Evolutionary conservation across 768 basidiomycete genomes (phyloP).

Genomic region (Podaxis mareebaensis): DNA sequence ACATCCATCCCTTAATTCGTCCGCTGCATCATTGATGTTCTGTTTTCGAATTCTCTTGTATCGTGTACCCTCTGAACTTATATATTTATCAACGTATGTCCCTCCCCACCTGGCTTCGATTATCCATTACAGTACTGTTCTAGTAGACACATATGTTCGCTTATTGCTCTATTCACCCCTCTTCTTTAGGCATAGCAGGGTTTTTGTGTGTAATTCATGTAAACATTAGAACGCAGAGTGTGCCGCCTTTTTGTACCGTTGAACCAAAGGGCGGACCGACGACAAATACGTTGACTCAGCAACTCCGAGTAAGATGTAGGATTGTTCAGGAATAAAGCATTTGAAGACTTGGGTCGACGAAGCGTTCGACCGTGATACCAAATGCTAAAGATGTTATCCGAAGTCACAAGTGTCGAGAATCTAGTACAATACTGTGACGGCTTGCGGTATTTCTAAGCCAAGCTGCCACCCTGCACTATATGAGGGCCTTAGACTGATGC

Average conservation of each 20-base stretch:
- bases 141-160: conserved; percentile 12
- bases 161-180: conserved; percentile 6
- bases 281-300: not conserved
- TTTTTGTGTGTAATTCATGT: conserved; percentile 15
- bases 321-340: conserved; percentile 22
- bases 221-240: conserved; percentile 68
- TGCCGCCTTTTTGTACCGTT: conserved; percentile 60
- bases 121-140: conserved; percentile 12
- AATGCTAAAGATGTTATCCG: conserved; percentile 84
- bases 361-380: conserved; percentile 83
- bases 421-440: conserved; percentile 74
- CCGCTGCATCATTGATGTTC: conserved; percentile 10
- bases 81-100: conserved; percentile 1
- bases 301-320: not conserved
- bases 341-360: conserved; percentile 76
- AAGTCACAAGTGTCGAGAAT: conserved; percentile 58
- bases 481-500: conserved; percentile 52
- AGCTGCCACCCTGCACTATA: conserved; percentile 72
- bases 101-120: not conserved
- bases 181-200: conserved; percentile 3
- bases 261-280: conserved; percentile 71
- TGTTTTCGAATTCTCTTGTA: not conserved
- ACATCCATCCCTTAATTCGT: conserved; percentile 21
- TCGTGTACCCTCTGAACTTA: not conserved
- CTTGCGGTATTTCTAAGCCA: conserved; percentile 59